A percentile compares a stretch with the other conserved stretches of the same genome.
Evolutionary conservation across 257 asterid species (phyloP).

Genomic region (Salvia miltiorrhiza): DNA sequence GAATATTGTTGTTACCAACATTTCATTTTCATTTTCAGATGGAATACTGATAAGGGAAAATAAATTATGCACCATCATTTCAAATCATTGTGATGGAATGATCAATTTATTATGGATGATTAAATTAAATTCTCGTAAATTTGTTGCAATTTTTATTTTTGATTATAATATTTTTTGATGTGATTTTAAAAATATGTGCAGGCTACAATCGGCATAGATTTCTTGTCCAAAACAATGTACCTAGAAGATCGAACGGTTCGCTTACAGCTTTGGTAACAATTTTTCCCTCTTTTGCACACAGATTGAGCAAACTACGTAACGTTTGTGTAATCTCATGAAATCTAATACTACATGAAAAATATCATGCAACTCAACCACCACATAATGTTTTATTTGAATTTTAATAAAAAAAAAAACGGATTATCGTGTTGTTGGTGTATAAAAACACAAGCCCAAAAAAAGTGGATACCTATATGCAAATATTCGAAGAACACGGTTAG

Average conservation of each 20-base stretch:
- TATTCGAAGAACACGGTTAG: too few species aligned
- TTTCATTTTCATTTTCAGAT: background rate
- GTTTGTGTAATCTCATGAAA: background rate
- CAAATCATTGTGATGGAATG: background rate
- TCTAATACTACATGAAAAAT: background rate
- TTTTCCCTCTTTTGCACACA: background rate
- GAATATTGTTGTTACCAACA: too few species aligned
- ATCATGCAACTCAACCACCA: background rate
- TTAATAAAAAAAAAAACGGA: background rate
- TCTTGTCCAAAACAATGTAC: conserved; percentile 64
- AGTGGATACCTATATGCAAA: too few species aligned
- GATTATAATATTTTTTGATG: background rate
- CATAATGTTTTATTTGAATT: background rate
- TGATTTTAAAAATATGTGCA: background rate
- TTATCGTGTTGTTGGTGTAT: too few species aligned
- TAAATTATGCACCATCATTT: background rate
- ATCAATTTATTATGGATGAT: background rate
- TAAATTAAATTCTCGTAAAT: background rate
- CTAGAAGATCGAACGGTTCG: conserved; percentile 68
- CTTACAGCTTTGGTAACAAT: conserved; percentile 47
- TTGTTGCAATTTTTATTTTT: background rate
- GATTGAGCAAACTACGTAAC: background rate
- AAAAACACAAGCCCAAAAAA: too few species aligned
- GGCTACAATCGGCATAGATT: conserved; percentile 64
- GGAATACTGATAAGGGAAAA: background rate